Percentiles rank a stretch among this genome's conserved stretches.
These are phyloP conservation scores for Aspergillus fijiensis DNA, from an alignment of 2,329 filamentous ascomycete species.

Conservation along the genomic window DNA sequence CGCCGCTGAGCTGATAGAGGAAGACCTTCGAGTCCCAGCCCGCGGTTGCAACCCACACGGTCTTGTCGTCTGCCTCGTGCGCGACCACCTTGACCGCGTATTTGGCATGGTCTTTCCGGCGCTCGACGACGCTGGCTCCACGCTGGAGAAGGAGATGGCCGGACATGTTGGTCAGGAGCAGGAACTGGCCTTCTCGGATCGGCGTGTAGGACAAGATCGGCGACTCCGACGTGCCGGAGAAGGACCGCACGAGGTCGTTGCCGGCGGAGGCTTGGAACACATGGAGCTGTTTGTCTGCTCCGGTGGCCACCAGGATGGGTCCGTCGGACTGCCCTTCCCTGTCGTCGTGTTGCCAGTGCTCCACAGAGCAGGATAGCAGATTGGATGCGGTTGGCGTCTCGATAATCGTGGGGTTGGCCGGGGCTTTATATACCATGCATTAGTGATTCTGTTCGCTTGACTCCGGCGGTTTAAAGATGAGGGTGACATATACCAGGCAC, in stretches of 20 bases:
- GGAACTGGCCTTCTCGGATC: slow-evolving; percentile 41
- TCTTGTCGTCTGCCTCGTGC: slow-evolving; percentile 33
- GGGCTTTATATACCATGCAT: slow-evolving; percentile 36
- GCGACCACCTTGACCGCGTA: slow-evolving; percentile 56
- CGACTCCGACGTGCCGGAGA: slow-evolving; percentile 32
- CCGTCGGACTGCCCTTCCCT: slow-evolving; percentile 8
- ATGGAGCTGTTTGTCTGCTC: slow-evolving; percentile 51
- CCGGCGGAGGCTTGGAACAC: slow-evolving; percentile 36
- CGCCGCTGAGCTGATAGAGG: slow-evolving; percentile 46
- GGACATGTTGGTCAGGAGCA: slow-evolving; percentile 60
- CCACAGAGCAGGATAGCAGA: slow-evolving; percentile 51
- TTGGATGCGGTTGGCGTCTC: slow-evolving; percentile 52
- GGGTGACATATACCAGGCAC: slow-evolving; percentile 39
- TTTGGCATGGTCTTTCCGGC: slow-evolving; percentile 58
- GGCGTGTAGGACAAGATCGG: slow-evolving; percentile 55
- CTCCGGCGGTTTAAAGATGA: no score
- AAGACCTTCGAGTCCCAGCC: slow-evolving; percentile 61
- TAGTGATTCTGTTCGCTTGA: slow-evolving; percentile 13
- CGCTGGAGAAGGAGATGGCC: slow-evolving; percentile 55
- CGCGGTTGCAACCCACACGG: slow-evolving; percentile 54
- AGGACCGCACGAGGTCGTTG: slow-evolving; percentile 24
- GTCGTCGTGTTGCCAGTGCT: slow-evolving; percentile 32
- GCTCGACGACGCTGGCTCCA: slow-evolving; percentile 44
- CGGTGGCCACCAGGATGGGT: slow-evolving; percentile 42
- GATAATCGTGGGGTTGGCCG: slow-evolving; percentile 45